phyloP scores from a whole-genome alignment of 495 filamentous ascomycete species.

The Neurospora pannonica region DNA sequence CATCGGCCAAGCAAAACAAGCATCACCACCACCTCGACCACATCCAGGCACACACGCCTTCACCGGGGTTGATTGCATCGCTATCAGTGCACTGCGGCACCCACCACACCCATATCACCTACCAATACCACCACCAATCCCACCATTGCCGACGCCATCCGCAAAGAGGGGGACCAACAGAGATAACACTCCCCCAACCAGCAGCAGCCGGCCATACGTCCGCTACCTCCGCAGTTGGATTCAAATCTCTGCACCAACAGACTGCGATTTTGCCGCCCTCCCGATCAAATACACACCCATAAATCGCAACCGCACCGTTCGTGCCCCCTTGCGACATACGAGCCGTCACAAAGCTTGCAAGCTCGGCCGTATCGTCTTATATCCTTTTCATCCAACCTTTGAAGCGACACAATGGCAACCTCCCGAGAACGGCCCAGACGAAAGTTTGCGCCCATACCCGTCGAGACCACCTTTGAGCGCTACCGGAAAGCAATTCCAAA shows the following conservation, averaged over 20 bases:
- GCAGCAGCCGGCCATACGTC: neutral
- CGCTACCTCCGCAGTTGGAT: neutral
- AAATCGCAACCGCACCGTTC: neutral
- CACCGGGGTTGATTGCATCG: neutral
- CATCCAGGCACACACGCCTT: neutral
- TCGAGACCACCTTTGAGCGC: constrained; percentile 50
- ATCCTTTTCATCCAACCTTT: neutral
- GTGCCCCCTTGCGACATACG: neutral
- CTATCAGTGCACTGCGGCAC: neutral
- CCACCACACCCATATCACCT: neutral
- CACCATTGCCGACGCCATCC: neutral
- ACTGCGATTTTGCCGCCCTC: neutral
- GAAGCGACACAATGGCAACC: constrained; percentile 14
- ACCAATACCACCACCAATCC: neutral
- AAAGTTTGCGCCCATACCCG: constrained; percentile 48
- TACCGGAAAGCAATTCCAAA: constrained; percentile 35
- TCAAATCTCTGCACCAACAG: neutral
- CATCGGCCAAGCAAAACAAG: neutral
- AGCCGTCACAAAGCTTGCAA: neutral
- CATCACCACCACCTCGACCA: neutral
- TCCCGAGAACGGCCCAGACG: constrained; percentile 25
- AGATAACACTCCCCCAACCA: neutral
- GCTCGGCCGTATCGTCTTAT: neutral
- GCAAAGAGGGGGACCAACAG: neutral
- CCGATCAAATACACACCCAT: neutral